A percentile compares a stretch with the other conserved stretches of the same genome.
Evolutionary conservation across 106 monocot species (phyloP).

Genomic region (Acanthochlamys bracteata): DNA sequence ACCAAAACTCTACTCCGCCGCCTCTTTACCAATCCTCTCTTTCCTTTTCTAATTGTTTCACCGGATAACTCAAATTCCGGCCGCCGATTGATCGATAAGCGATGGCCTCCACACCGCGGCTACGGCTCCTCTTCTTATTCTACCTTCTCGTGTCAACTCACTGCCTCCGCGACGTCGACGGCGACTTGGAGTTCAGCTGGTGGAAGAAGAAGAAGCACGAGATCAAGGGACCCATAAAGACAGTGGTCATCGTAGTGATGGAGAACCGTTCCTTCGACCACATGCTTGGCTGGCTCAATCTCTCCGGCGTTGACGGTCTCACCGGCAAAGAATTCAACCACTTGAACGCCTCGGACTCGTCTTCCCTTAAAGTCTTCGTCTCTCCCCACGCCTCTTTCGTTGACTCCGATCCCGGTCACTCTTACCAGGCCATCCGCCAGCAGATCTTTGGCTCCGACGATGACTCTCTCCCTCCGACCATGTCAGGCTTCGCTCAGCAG

Average conservation of each 20-base stretch:
- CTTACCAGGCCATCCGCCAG: slow-evolving; percentile 22
- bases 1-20: too few relatives aligned
- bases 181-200: too few relatives aligned
- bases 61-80: too few relatives aligned
- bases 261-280: slow-evolving; percentile 59
- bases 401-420: slow-evolving; percentile 43
- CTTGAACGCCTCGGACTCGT: slow-evolving; percentile 7
- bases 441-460: slow-evolving; percentile 23
- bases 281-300: slow-evolving; percentile 51
- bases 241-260: slow-evolving; percentile 29
- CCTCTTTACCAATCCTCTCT: too few relatives aligned
- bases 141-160: too few relatives aligned
- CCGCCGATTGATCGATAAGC: too few relatives aligned
- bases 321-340: slow-evolving; percentile 30
- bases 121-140: too few relatives aligned
- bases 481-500: slow-evolving; percentile 43
- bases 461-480: slow-evolving; percentile 7
- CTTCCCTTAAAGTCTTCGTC: slow-evolving; percentile 17
- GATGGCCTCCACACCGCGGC: too few relatives aligned
- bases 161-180: too few relatives aligned
- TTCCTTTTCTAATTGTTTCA: too few relatives aligned
- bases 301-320: slow-evolving; percentile 22
- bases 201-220: too few relatives aligned
- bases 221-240: slow-evolving; percentile 12
- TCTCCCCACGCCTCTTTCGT: slow-evolving; percentile 26